Evolutionary conservation across 169 alveolate species (phyloP).

Genomic region (Plasmodium reichenowi): DNA sequence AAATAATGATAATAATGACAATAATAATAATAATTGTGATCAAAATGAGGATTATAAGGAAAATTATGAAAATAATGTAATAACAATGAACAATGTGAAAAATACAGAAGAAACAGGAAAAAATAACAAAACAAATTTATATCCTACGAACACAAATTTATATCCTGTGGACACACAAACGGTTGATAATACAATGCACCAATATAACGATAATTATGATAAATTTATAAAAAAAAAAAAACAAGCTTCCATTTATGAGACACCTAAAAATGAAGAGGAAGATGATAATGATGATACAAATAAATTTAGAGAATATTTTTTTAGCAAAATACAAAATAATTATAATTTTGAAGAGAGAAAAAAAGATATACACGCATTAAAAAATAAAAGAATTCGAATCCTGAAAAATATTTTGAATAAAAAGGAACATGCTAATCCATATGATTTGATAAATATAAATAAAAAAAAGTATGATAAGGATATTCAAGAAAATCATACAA

Average conservation of each 20-base stretch:
- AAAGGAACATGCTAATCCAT: constrained; percentile 32
- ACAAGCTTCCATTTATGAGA: too few relatives aligned
- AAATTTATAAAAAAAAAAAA: too few relatives aligned
- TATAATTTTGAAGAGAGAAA: constrained; percentile 29
- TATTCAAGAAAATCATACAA: constrained; percentile 2
- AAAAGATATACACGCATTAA: constrained; percentile 25
- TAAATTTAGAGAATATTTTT: constrained; percentile 3
- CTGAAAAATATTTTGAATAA: constrained; percentile 32
- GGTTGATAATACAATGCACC: too few relatives aligned
- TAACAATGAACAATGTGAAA: too few relatives aligned
- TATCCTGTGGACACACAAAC: too few relatives aligned
- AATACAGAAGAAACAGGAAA: too few relatives aligned
- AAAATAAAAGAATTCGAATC: constrained; percentile 41
- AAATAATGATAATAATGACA: not conserved
- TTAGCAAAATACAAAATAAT: constrained; percentile 16
- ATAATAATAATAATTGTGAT: not conserved
- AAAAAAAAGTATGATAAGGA: not conserved
- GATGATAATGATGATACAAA: not conserved
- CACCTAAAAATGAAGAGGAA: not conserved
- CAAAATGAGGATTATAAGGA: not conserved
- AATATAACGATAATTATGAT: too few relatives aligned
- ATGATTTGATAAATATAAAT: constrained; percentile 24
- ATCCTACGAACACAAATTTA: too few relatives aligned
- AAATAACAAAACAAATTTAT: not conserved
- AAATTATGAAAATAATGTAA: too few relatives aligned